Evolutionary conservation across 1,284 basidiomycete species (phyloP), one percentile per base, ranked within the genome.

Genomic region (Apiotrichum gracile): DNA sequence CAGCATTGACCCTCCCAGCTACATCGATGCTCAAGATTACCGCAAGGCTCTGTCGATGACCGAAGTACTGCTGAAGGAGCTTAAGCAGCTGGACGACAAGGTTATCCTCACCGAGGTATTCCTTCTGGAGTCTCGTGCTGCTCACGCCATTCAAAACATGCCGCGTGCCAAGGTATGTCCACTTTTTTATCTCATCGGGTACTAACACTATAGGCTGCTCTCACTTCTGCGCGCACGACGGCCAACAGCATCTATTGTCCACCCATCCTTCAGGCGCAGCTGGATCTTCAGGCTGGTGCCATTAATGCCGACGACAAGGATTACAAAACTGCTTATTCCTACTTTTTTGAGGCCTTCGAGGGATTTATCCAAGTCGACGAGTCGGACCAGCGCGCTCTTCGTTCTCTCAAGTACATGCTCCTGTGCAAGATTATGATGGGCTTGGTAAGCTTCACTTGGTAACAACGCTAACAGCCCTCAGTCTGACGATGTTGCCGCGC

Each of bases 241-340:
- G 94, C 91, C 41, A 97, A 97, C 76, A 85, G 91, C 9, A 96
- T 98, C 74, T 98, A 98, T 78, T 97, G 94, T 72, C 94, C 94
- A 16, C 94, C 94, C 1, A 78, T 83, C 44, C 83, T 97, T 4
- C 94, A 98, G 78, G 88, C 92, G 2, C 82, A 88, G 33, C 83
- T 97, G 31, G 94, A 97, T 70, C 82, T 97, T 39, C 93, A 97
- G 72, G 86, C 86, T 29, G 89, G 94, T 16, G 82, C 96, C 26
- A 80, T 97, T 16, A 91, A 97, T 65, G 92, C 94, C 0, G 92
- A 97, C 63, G 94, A 97, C 72, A 97, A 96, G 69, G 94, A 98
- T 73, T 97, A 97, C 74, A 93, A 85, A 55, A 98, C 93, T 0
- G 94, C 85, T 14, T 97, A 97, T 73, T 94, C 91, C 1, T 98